Percentiles rank a stretch among this genome's conserved stretches.
These are phyloP conservation scores for Phytophthora crassamura DNA, from an alignment of 352 stramenopile genomes.

Conservation along the genomic window DNA sequence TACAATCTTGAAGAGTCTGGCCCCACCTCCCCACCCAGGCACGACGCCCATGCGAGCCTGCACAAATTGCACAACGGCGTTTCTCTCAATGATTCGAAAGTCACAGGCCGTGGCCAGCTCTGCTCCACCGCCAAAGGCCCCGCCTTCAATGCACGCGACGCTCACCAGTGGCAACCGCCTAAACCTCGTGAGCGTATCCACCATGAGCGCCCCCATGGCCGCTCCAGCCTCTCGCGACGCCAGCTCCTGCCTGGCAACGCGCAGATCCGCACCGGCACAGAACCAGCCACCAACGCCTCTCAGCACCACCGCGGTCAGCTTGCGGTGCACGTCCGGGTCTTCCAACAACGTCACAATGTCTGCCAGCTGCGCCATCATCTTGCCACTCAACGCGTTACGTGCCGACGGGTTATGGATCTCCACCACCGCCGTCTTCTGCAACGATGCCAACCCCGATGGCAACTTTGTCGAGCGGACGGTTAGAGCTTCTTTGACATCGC, in stretches of 20 bases:
- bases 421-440: conserved; percentile 58
- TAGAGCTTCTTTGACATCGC: neutral
- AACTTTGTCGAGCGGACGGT: conserved; percentile 3
- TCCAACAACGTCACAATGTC: conserved; percentile 71
- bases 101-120: conserved; percentile 84
- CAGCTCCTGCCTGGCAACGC: conserved; percentile 74
- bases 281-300: conserved; percentile 71
- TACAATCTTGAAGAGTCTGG: conserved; percentile 77
- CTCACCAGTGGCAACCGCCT: conserved; percentile 78
- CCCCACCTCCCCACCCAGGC: conserved; percentile 79
- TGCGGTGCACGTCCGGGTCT: conserved; percentile 44
- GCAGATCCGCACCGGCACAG: conserved; percentile 82
- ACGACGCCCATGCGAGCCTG: conserved; percentile 82
- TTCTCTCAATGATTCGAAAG: conserved; percentile 67
- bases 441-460: conserved; percentile 12
- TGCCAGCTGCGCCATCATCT: conserved; percentile 87
- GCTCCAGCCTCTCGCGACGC: conserved; percentile 63
- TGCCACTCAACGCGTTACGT: conserved; percentile 79
- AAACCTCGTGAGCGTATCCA: conserved; percentile 73
- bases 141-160: conserved; percentile 74
- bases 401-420: conserved; percentile 70
- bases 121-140: conserved; percentile 81
- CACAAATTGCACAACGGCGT: conserved; percentile 83
- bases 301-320: conserved; percentile 65
- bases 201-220: conserved; percentile 73